These are phyloP conservation scores for Suzukiozyma palmioleophila DNA, from an alignment of 1,139 yeast species.

Conservation along the genomic window DNA sequence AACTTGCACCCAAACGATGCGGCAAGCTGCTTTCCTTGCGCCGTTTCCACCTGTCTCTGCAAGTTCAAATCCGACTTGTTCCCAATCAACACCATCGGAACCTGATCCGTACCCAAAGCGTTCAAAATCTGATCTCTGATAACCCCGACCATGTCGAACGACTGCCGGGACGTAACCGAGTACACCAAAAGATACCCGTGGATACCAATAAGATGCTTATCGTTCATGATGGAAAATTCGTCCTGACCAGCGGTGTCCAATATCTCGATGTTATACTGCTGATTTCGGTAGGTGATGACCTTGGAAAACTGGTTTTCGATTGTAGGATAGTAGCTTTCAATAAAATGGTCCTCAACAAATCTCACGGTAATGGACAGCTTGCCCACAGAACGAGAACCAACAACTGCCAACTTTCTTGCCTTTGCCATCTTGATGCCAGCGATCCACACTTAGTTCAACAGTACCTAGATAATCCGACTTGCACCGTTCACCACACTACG, in stretches of 20 bases:
- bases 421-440: conserved; percentile 25
- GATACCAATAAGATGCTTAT: conserved; percentile 76
- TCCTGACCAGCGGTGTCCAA: conserved; percentile 96
- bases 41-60: conserved; percentile 60
- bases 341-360: conserved; percentile 84
- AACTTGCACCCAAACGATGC: conserved; percentile 60
- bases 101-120: conserved; percentile 63
- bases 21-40: conserved; percentile 66
- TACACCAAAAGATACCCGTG: conserved; percentile 84
- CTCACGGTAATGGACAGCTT: conserved; percentile 84
- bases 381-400: conserved; percentile 89
- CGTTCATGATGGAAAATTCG: conserved; percentile 80
- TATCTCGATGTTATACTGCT: conserved; percentile 79
- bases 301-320: conserved; percentile 87
- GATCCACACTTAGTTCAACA: neutral
- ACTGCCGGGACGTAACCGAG: conserved; percentile 73
- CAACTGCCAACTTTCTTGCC: conserved; percentile 80
- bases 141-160: conserved; percentile 73
- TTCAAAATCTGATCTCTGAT: conserved; percentile 83
- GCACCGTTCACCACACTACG: neutral
- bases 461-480: neutral
- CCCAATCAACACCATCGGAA: conserved; percentile 82
- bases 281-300: conserved; percentile 63
- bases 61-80: conserved; percentile 71
- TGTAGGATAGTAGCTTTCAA: conserved; percentile 88